Evolutionary conservation across 2,329 filamentous ascomycete species (phyloP), one percentile per base, ranked within the genome.

Genomic region (Colletotrichum noveboracense): DNA sequence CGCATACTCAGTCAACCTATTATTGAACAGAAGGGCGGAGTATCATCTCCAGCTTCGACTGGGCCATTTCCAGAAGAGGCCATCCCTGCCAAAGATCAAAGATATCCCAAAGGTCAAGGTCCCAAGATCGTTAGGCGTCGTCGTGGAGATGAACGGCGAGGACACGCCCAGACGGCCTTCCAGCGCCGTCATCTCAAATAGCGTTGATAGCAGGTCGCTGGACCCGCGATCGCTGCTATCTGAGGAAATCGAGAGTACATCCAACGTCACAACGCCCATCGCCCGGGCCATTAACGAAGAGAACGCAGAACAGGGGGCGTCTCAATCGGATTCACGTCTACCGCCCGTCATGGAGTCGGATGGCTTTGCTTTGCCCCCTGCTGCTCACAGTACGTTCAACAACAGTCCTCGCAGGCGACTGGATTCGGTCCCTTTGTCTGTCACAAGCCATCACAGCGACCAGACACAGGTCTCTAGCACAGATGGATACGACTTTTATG

Each of bases 401-500:
- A 79, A 80, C 66, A 85, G 80, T 70, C 85, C 83, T 5, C 85
- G 88, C 12, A 85, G 84, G 70, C 86, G 89, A 30, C 85, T 88
- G 13, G 86, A 90, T 79, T 91, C 89, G 1, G 83, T 84, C 48
- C 86, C 89, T 2, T 78, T 90, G 30, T 91, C 90, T 4, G 84
- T 87, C n/a, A 77, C 83, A 24, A 91, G 89, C 79, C 86, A 89
- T 36, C 86, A 87, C 55, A 91, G 88, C 78, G 87, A 85, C 58
- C 78, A 79, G 52, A 86, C 87, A 7, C 86, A 89, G 26, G 78
- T 84, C n/a, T 89, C 89, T 14, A 89, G 86, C 79, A 90, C 88
- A 2, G 91, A 93, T 77, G 91, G 91, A 1, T 93, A 93, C 78
- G 91, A 93, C 81, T 93, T 93, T 79, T 93, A 93, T 79, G 92